Conservation (phyloP, 495 filamentous ascomycete genomes). For the Talaromyces borbonicus region DNA sequence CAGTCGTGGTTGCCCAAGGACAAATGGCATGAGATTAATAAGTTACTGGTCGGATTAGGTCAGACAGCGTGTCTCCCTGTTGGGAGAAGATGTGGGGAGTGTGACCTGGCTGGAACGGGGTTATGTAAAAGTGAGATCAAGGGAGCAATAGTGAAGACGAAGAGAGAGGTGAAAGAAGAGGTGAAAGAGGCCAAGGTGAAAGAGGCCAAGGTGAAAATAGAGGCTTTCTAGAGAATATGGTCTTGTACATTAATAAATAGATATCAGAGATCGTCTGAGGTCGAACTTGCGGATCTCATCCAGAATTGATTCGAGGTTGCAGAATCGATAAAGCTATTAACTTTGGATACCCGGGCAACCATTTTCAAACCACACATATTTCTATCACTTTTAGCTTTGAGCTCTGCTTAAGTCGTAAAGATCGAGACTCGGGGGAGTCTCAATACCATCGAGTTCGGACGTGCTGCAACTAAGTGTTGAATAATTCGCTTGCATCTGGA, state of each 20-base stretch:
- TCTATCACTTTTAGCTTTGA: no score
- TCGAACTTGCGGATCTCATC: no score
- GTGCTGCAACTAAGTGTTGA: no score
- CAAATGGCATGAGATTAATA: constrained; percentile 91
- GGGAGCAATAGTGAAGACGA: constrained; percentile 30
- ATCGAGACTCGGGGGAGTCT: no score
- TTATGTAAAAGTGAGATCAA: constrained; percentile 63
- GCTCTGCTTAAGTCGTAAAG: no score
- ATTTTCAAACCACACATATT: no score
- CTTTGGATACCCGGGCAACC: no score
- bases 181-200: constrained; percentile 41
- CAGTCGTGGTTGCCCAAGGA: constrained; percentile 80
- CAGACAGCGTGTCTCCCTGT: constrained; percentile 82
- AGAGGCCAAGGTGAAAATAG: constrained; percentile 27
- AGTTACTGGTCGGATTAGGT: constrained; percentile 81
- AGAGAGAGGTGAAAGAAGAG: constrained; percentile 41
- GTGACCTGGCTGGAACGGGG: constrained; percentile 59
- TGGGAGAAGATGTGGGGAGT: constrained; percentile 71
- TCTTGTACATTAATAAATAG: no score
- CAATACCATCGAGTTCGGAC: no score
- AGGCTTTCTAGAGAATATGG: constrained; percentile 12
- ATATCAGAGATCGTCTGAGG: no score
- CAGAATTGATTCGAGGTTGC: no score
- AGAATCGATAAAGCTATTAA: no score
- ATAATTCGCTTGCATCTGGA: constrained; percentile 51